Evolutionary conservation across 225 moss, liverwort and hornwort genomes (phyloP).

Genomic region (Physcomitrium patens): DNA sequence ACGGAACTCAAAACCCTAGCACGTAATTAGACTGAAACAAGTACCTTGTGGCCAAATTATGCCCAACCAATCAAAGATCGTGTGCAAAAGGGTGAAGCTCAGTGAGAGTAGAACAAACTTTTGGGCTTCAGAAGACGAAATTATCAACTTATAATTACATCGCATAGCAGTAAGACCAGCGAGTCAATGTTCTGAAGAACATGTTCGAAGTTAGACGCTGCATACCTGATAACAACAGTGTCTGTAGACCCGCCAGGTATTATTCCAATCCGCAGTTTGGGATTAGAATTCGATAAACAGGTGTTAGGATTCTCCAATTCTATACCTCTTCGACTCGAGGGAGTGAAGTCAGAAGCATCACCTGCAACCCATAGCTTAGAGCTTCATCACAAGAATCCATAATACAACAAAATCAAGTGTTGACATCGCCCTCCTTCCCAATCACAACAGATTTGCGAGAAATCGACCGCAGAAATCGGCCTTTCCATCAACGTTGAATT

Average conservation of each 20-base stretch:
- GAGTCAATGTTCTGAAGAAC: conserved; percentile 11
- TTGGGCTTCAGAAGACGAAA: neutral
- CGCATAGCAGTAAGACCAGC: conserved; percentile 14
- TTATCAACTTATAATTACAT: neutral
- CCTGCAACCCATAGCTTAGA: conserved; percentile 32
- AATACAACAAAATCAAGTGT: conserved; percentile 23
- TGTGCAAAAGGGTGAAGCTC: conserved; percentile 3
- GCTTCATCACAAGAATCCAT: neutral
- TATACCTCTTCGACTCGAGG: conserved; percentile 21
- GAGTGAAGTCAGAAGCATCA: conserved; percentile 31
- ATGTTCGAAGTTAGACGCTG: conserved; percentile 4
- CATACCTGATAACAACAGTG: conserved; percentile 85
- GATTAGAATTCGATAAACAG: conserved; percentile 48
- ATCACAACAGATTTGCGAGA: neutral
- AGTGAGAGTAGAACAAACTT: neutral
- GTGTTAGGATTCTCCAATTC: conserved; percentile 41
- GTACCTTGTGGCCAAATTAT: neutral
- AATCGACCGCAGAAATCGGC: neutral
- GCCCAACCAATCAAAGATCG: neutral
- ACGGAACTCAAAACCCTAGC: neutral
- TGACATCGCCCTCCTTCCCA: neutral
- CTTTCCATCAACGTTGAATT: neutral
- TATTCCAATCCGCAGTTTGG: conserved; percentile 79
- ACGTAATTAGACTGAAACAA: neutral
- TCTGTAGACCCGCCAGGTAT: conserved; percentile 99